Base-by-base conservation (phyloP, 148 eudicot species). In the Amaranthus cruentus region DNA sequence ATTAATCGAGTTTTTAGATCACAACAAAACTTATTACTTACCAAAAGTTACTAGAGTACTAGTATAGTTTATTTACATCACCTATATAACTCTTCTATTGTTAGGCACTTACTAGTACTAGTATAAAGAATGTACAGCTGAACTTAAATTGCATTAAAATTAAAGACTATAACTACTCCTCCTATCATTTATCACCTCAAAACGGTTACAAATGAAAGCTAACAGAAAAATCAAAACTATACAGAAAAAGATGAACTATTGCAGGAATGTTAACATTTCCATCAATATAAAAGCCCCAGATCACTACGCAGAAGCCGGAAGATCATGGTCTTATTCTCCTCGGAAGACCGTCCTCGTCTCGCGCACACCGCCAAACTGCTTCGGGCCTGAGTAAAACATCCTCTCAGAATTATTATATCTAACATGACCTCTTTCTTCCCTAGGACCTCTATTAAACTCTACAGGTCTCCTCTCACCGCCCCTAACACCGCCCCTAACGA, bases 361-460 rank as follows among this genome's bases (percentile, higher is more conserved):
- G 44, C 76, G 63, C 73, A 71, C 73, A 56, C 72, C 72, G 43
- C 76, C 71, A 51, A 77, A 69, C 28, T 69, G 76, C 60, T 72
- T 74, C 11, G 78, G 80, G 44, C 72, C 83, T 28, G 78, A 18
- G 55, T 71, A 62, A 49, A 78, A 68, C 72, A 76, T 63, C 75
- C 82, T 79, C 49, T 79, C 79, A 14, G 74, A 63, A 63, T 73
- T 75, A 67, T 72, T 65, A 51, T 66, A 81, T 72, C 81, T 78
- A 3, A 71, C 12, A 65, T 73, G 55, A 71, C 78, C 77, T 71
- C 75, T 76, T 42, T 77, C 87, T 21, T 88, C 88, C 38, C 83
- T 75, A 61, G 65, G 65, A 1, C 47, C 65, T 77, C 84, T 74
- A 28, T 28, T 28, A 62, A 79, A 73, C 43, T 76, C 82, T 71